A percentile compares a stretch with the other conserved stretches of the same genome.
Evolutionary conservation across 1,284 basidiomycete genomes (phyloP).

Genomic region (Ceratobasidium sp.): DNA sequence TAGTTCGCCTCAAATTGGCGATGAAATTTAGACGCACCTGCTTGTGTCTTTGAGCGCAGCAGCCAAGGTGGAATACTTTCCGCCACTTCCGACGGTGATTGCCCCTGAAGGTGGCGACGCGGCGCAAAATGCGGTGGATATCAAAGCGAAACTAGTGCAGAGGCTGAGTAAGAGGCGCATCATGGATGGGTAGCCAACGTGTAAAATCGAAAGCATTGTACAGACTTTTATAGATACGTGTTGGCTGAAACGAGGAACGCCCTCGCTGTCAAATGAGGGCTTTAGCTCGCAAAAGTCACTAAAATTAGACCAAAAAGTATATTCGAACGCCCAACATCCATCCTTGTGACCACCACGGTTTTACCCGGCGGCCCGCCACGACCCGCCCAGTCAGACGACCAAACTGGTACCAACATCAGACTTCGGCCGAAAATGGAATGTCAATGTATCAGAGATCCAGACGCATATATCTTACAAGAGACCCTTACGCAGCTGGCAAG

Average conservation of each 20-base stretch:
- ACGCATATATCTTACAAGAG: too few relatives aligned
- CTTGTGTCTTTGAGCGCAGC: constrained; percentile 41
- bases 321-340: not conserved
- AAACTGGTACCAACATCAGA: not conserved
- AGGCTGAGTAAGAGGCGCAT: not conserved
- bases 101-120: constrained; percentile 36
- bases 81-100: constrained; percentile 40
- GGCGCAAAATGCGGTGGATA: not conserved
- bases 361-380: not conserved
- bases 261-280: too few relatives aligned
- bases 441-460: too few relatives aligned
- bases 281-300: not conserved
- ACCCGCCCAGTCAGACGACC: not conserved
- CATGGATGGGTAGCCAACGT: not conserved
- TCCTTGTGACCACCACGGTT: not conserved
- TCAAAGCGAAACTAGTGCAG: not conserved
- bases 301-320: not conserved
- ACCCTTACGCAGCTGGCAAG: too few relatives aligned
- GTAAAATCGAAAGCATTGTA: too few relatives aligned
- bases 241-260: too few relatives aligned
- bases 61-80: constrained; percentile 42
- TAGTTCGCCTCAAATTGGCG: not conserved
- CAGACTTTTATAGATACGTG: too few relatives aligned
- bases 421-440: too few relatives aligned
- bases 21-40: constrained; percentile 18